A percentile compares a stretch with the other conserved stretches of the same genome.
Evolutionary conservation across 768 basidiomycete species (phyloP).

Genomic region (Suillus placidus): DNA sequence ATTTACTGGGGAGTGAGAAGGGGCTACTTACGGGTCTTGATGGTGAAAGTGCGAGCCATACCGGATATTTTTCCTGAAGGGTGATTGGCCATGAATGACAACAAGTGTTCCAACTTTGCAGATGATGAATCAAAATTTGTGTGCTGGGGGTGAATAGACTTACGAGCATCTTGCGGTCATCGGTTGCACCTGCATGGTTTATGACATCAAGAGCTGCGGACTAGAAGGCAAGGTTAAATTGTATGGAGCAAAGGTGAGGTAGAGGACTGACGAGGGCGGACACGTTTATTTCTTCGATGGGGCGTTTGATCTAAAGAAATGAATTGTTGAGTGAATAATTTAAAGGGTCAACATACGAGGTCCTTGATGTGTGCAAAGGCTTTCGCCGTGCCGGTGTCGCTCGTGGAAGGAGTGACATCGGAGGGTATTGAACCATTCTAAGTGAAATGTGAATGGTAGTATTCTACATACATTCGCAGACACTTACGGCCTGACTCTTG

Average conservation of each 20-base stretch:
- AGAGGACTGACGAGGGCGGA: slow-evolving; percentile 25
- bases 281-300: slow-evolving; percentile 34
- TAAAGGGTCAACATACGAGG: slow-evolving; percentile 21
- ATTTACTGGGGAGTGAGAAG: background rate
- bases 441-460: background rate
- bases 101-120: slow-evolving; percentile 67
- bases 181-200: slow-evolving; percentile 60
- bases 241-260: background rate
- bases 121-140: background rate
- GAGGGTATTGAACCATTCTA: slow-evolving; percentile 12
- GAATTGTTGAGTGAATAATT: background rate
- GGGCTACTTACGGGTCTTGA: slow-evolving; percentile 58
- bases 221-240: slow-evolving; percentile 35
- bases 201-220: slow-evolving; percentile 62
- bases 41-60: slow-evolving; percentile 37
- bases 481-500: slow-evolving; percentile 27
- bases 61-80: slow-evolving; percentile 49
- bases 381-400: slow-evolving; percentile 24
- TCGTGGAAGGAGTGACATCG: slow-evolving; percentile 15
- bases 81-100: slow-evolving; percentile 63
- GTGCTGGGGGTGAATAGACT: slow-evolving; percentile 23
- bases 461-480: too few species aligned
- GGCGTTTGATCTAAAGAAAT: slow-evolving; percentile 29
- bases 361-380: slow-evolving; percentile 33
- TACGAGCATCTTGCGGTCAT: slow-evolving; percentile 80